Percentiles rank a stretch among this genome's conserved stretches.
phyloP scores from a whole-genome alignment of 306 rosid genomes.

The Prunus fruticosa region DNA sequence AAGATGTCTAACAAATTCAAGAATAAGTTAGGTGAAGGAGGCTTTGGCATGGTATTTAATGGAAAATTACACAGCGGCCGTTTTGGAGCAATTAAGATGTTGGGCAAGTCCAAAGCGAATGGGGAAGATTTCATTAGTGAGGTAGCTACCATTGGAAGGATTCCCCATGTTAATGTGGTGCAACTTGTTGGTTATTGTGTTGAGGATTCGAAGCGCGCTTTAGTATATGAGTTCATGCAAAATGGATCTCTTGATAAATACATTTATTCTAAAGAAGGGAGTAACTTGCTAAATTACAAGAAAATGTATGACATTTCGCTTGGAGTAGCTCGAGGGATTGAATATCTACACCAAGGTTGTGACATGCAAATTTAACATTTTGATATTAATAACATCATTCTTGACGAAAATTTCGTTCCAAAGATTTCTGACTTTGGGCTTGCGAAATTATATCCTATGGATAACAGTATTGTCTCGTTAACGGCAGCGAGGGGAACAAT shows the following conservation, averaged over 20 bases:
- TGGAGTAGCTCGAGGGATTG: background rate
- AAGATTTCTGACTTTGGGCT: slow-evolving; percentile 12
- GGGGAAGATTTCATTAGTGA: background rate
- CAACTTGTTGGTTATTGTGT: slow-evolving; percentile 4
- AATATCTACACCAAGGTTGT: slow-evolving; percentile 1
- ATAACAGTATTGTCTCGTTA: background rate
- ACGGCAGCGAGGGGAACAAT: background rate
- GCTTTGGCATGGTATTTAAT: background rate
- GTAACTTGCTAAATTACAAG: background rate
- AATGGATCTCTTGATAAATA: background rate
- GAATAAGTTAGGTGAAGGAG: background rate
- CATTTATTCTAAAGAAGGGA: background rate
- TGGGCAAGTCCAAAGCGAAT: background rate
- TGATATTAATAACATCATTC: slow-evolving; percentile 11
- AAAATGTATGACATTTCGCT: background rate
- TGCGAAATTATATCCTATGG: background rate
- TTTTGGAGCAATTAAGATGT: background rate
- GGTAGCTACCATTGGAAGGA: background rate
- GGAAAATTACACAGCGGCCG: background rate
- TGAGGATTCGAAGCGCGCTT: background rate
- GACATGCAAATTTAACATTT: slow-evolving; percentile 10
- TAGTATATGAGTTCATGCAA: background rate
- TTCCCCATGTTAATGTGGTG: slow-evolving; percentile 7
- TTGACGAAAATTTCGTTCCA: background rate
- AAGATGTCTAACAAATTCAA: background rate